Evolutionary conservation across 2,329 filamentous ascomycete species (phyloP), one percentile per base, ranked within the genome.

Genomic region (Colletotrichum sp.): DNA sequence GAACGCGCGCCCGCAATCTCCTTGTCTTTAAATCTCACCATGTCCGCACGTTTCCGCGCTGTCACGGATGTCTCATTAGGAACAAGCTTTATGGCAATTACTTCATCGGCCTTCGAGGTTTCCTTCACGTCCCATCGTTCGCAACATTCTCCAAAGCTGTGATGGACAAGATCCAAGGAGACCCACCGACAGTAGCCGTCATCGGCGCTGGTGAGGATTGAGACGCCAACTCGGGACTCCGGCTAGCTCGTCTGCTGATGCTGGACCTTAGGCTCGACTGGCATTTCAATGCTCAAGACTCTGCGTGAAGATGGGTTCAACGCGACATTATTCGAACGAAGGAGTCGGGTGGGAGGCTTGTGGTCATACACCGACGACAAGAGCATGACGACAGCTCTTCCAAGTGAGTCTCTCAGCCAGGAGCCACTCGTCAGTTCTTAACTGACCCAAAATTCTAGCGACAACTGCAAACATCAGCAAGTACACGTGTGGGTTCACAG

Each of bases 301-400:
- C 79, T 88, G 12, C 81, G 82, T 13, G 86, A 87, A 71, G 86
- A 86, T 80, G 86, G 86, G 3, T 88, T 87, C 76, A 79, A 82
- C n/a, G 85, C 83, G 5, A 85, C 83, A 2, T 79, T 81, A 2
- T 87, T 82, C 68, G 86, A 88, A 79, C 80, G 83, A 25, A 79
- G 85, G n/a, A 77, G 77, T 13, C 81, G 83, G 55, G 84, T 87
- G 19, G 86, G 86, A n/a, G 86, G 86, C 0, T 79, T 88, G 4
- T 88, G 86, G 87, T 83, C 84, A 4, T 86, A 84, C 73, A 83
- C 84, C 2, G 80, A 84, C 0, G 84, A 87, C 65, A 78, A 81
- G 13, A 75, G 76, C 3, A 81, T 82, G 71, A 85, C 84, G 3
- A 82, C 84, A 0, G 82, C 83, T 5, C 75, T 85, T n/a, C 78